phyloP scores from a whole-genome alignment of 345 rosid species.

The Gossypium mustelinum region DNA sequence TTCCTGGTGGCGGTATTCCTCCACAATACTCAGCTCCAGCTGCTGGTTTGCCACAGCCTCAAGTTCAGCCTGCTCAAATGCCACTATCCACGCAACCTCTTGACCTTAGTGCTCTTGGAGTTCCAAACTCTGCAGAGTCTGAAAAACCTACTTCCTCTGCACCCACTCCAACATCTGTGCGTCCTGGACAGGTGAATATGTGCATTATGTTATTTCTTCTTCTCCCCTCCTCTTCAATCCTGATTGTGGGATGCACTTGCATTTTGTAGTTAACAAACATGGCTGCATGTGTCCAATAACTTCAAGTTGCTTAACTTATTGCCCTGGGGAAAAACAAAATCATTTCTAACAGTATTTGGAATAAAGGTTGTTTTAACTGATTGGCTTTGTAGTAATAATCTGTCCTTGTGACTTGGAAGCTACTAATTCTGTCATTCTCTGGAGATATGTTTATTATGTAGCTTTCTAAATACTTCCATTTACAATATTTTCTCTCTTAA shows the following conservation, averaged over 20 bases:
- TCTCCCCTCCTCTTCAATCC: not conserved
- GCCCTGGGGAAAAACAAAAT: not conserved
- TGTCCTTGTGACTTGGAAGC: not conserved
- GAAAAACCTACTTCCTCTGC: constrained; percentile 55
- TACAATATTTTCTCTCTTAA: constrained; percentile 11
- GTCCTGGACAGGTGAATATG: constrained; percentile 84
- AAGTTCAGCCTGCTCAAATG: constrained; percentile 41
- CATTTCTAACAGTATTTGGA: not conserved
- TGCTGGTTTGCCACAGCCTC: constrained; percentile 36
- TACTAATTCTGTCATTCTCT: not conserved
- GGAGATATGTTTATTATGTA: not conserved
- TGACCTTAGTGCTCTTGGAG: constrained; percentile 91
- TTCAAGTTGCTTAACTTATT: not conserved
- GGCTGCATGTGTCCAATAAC: not conserved
- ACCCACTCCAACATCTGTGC: constrained; percentile 58
- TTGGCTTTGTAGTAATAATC: not conserved
- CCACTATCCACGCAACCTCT: constrained; percentile 73
- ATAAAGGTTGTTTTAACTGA: not conserved
- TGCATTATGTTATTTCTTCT: not conserved
- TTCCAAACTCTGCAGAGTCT: constrained; percentile 54
- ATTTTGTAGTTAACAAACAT: not conserved
- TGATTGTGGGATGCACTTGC: not conserved
- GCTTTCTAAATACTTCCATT: not conserved
- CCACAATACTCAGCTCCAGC: constrained; percentile 53
- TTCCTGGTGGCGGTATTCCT: constrained; percentile 89